phyloP scores from a whole-genome alignment of 345 rosid genomes.

The Eucalyptus decipiens region DNA sequence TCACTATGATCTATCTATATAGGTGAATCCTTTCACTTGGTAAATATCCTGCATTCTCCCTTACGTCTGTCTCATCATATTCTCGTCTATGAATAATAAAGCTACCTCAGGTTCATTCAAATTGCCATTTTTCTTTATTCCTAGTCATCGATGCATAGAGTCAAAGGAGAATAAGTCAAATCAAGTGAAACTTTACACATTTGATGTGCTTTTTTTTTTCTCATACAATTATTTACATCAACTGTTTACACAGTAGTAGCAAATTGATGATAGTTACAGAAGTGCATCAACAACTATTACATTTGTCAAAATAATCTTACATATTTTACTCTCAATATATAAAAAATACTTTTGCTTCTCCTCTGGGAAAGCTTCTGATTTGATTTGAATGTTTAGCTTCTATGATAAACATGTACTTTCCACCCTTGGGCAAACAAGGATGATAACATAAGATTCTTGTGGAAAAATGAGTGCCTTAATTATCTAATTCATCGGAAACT shows the following conservation, averaged over 20 bases:
- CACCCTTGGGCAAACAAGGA: background rate
- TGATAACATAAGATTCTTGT: background rate
- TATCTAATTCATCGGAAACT: background rate
- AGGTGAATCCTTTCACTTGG: background rate
- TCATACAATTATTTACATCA: background rate
- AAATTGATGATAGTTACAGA: background rate
- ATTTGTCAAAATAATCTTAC: background rate
- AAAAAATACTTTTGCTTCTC: background rate
- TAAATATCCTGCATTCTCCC: background rate
- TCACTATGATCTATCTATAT: background rate
- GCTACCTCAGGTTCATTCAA: background rate
- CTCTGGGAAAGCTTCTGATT: background rate
- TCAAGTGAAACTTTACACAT: background rate
- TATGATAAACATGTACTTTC: background rate
- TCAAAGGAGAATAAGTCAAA: background rate
- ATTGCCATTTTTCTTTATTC: background rate
- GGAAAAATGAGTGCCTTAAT: background rate
- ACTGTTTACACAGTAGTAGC: background rate
- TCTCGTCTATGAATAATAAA: background rate
- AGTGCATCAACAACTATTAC: background rate
- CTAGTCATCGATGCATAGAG: background rate
- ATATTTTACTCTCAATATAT: background rate
- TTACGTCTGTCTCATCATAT: background rate
- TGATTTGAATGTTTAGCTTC: background rate
- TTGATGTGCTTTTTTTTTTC: background rate